Evolutionary conservation across 257 asterid genomes (phyloP).

Genomic region (Ajuga chamaepitys): DNA sequence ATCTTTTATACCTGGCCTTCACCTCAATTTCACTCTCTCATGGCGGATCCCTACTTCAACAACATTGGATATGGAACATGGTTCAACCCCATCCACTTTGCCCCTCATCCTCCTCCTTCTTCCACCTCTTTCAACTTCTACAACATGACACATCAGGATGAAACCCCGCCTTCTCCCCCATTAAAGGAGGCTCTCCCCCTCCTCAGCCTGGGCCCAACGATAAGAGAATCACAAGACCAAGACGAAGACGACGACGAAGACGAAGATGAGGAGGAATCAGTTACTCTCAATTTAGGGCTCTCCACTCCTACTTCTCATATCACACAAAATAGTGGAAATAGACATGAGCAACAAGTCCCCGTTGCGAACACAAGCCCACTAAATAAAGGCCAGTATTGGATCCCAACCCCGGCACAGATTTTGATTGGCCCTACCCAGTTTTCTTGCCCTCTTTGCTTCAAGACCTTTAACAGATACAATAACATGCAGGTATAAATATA

Average conservation of each 20-base stretch:
- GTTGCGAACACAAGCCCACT: slow-evolving; percentile 37
- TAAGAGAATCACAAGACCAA: slow-evolving; percentile 9
- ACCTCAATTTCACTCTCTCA: slow-evolving; percentile 8
- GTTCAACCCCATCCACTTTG: slow-evolving; percentile 32
- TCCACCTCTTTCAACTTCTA: slow-evolving; percentile 15
- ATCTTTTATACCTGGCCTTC: not conserved
- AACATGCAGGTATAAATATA: slow-evolving; percentile 61
- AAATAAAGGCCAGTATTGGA: slow-evolving; percentile 59
- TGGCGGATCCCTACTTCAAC: slow-evolving; percentile 53
- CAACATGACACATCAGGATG: not conserved
- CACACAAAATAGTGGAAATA: not conserved
- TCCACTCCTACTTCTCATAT: slow-evolving; percentile 22
- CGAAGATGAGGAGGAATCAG: slow-evolving; percentile 19
- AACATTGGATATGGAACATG: slow-evolving; percentile 17
- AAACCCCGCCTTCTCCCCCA: slow-evolving; percentile 68
- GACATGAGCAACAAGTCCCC: slow-evolving; percentile 27
- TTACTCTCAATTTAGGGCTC: slow-evolving; percentile 48
- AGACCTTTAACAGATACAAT: slow-evolving; percentile 52
- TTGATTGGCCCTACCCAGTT: slow-evolving; percentile 56
- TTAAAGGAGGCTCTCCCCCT: slow-evolving; percentile 66
- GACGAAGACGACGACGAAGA: slow-evolving; percentile 7
- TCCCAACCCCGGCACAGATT: slow-evolving; percentile 58
- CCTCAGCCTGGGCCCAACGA: slow-evolving; percentile 46
- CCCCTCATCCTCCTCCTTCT: slow-evolving; percentile 6
- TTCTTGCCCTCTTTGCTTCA: slow-evolving; percentile 59